These are phyloP conservation scores for Wickerhamiella domercqiae DNA, from an alignment of 805 yeast genomes.

Conservation along the genomic window DNA sequence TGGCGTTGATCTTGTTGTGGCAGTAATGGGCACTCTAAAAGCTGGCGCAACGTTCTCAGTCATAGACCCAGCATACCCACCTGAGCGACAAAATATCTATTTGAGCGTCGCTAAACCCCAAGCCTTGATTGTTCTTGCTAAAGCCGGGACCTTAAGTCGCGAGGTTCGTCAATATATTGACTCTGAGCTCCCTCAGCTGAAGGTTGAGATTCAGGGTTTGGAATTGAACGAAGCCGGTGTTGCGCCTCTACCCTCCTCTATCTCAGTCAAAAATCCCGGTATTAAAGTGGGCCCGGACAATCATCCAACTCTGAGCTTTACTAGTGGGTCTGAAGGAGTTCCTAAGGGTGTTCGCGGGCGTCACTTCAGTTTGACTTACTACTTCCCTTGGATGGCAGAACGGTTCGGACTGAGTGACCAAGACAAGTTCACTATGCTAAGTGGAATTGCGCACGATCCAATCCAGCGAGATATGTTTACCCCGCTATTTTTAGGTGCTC, in stretches of 20 bases:
- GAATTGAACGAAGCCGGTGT: conserved; percentile 28
- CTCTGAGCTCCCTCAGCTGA: conserved; percentile 55
- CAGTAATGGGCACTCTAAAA: conserved; percentile 93
- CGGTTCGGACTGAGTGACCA: conserved; percentile 59
- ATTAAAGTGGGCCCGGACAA: conserved; percentile 94
- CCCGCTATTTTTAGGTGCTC: conserved; percentile 91
- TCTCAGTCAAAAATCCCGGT: conserved; percentile 35
- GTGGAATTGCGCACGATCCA: conserved; percentile 99
- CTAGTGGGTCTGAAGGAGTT: conserved; percentile 95
- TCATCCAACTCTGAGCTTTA: conserved; percentile 90
- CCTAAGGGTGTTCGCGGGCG: conserved; percentile 99
- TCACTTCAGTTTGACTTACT: conserved; percentile 90
- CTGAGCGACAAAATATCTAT: conserved; percentile 90
- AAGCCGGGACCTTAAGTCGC: conserved; percentile 72
- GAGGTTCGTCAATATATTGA: conserved; percentile 65
- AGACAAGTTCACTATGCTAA: conserved; percentile 91
- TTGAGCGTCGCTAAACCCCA: conserved; percentile 84
- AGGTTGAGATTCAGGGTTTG: conserved; percentile 60
- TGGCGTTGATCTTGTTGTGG: conserved; percentile 92
- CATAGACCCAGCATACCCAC: conserved; percentile 98
- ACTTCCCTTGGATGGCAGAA: conserved; percentile 97
- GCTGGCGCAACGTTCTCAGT: conserved; percentile 99
- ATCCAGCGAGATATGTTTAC: conserved; percentile 99
- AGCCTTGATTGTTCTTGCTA: conserved; percentile 76
- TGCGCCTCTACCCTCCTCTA: conserved; percentile 25